Evolutionary conservation across 2,329 filamentous ascomycete species (phyloP).

Genomic region (Cryphonectria radicalis): DNA sequence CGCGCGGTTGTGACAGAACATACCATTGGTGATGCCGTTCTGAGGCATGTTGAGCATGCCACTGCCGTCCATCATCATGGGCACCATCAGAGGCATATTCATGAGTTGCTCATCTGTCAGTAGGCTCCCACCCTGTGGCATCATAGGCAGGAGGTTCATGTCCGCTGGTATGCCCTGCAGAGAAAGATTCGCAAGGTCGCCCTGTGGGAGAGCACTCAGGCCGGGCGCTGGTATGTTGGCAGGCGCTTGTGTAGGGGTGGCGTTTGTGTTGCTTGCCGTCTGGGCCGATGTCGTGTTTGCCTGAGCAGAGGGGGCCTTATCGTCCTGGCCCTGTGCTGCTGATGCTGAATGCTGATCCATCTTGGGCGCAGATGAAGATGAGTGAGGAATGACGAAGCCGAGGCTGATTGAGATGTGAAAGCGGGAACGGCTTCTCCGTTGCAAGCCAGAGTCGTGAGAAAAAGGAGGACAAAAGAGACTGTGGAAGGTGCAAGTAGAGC

Average conservation of each 20-base stretch:
- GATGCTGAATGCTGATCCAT: constrained; percentile 24
- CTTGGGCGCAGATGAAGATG: constrained; percentile 12
- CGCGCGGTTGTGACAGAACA: background rate
- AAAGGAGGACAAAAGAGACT: background rate
- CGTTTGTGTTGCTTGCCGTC: constrained; percentile 1
- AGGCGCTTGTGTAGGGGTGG: constrained; percentile 5
- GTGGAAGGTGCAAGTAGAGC: background rate
- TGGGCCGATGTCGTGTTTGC: constrained; percentile 26
- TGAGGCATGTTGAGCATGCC: constrained; percentile 26
- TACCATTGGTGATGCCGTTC: constrained; percentile 30
- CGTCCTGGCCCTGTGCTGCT: constrained; percentile 33
- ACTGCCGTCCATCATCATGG: constrained; percentile 34
- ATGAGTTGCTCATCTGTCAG: constrained; percentile 33
- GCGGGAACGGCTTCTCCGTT: background rate
- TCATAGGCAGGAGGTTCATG: constrained; percentile 32
- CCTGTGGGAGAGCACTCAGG: constrained; percentile 18
- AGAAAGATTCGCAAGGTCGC: constrained; percentile 26
- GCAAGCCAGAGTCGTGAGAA: constrained; percentile 3
- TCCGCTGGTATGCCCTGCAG: constrained; percentile 26
- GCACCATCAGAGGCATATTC: constrained; percentile 38
- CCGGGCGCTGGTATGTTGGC: constrained; percentile 13
- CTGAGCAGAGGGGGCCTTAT: constrained; percentile 33
- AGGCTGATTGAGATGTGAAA: background rate
- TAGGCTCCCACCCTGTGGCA: constrained; percentile 32
- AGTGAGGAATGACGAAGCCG: background rate